Percentiles rank a stretch among this genome's conserved stretches.
Conservation (phyloP, 441 rosid species). For the Erysimum cheiri region DNA sequence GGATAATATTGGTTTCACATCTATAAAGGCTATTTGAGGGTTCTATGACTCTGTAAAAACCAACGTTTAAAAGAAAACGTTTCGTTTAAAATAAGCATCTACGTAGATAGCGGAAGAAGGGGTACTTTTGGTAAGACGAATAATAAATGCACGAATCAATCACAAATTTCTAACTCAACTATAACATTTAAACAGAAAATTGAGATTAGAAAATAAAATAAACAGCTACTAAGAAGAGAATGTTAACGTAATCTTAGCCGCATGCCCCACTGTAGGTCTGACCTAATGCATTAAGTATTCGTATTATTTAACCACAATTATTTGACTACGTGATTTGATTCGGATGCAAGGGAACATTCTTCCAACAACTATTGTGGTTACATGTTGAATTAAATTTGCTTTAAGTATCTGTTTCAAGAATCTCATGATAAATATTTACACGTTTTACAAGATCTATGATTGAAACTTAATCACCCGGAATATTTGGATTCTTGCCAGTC, state of each 20-base stretch:
- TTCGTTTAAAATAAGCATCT: not conserved
- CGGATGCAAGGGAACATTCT: not conserved
- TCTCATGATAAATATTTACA: not conserved
- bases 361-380: not conserved
- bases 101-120: not conserved
- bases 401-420: not conserved
- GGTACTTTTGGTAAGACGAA: not conserved
- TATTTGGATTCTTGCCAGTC: not conserved
- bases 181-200: not conserved
- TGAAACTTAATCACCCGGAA: not conserved
- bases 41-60: not conserved
- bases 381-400: not conserved
- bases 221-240: not conserved
- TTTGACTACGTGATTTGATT: not conserved
- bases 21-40: not conserved
- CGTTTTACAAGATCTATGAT: not conserved
- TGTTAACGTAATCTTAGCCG: no score
- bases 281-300: conserved; percentile 1
- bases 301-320: not conserved
- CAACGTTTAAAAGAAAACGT: not conserved
- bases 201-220: not conserved
- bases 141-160: not conserved
- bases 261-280: no score
- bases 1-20: not conserved
- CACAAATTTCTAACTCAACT: not conserved